Evolutionary conservation across 768 basidiomycete species (phyloP), one percentile per base, ranked within the genome.

Genomic region (Russula vinacea): DNA sequence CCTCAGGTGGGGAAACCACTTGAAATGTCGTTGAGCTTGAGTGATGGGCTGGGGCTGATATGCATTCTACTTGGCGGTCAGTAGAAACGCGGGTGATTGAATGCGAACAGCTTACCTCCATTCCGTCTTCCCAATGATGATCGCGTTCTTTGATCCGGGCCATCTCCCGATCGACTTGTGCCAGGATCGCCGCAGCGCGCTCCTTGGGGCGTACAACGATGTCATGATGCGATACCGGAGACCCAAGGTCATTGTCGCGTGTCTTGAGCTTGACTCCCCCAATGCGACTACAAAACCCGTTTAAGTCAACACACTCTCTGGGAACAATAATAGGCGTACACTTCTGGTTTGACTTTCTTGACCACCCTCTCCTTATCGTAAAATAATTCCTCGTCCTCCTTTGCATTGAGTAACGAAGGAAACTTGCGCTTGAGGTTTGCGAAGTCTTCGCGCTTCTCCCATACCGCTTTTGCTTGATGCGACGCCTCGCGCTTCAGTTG

Each of bases 121-220:
- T 81, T 58, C 81, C 78, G 71, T 98, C 94, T 69, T 96, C 94
- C 88, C 92, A 96, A 56, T 85, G 82, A 55, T 86, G 82, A 70
- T 94, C 90, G 54, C 80, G 74, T 55, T 94, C 89, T 72, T 87
- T 88, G 73, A 87, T 67, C 42, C 67, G 78, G 29, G 74, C 77
- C 71, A 88, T 74, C 51, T 83, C 79, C n/a, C 78, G 78, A 71
- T 88, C 90, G 72, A 89, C 82, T 71, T 82, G 81, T 52, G 79
- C 80, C 62, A 78, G 81, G 66, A 93, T 87, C 13, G 79, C 75
- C 1, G 78, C 78, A 54, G 81, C 76, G 33, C 91, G 85, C 64
- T 91, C 88, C 73, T 78, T 85, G 0, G 90, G 90, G 3, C 81
- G 80, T 17, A 89, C 79, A 3, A 79, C 71, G 3, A 79, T 74